Percentiles rank a stretch among this genome's conserved stretches.
These are phyloP conservation scores for Zymoseptoria brevis DNA, from an alignment of 2,329 filamentous ascomycete genomes.

Conservation along the genomic window DNA sequence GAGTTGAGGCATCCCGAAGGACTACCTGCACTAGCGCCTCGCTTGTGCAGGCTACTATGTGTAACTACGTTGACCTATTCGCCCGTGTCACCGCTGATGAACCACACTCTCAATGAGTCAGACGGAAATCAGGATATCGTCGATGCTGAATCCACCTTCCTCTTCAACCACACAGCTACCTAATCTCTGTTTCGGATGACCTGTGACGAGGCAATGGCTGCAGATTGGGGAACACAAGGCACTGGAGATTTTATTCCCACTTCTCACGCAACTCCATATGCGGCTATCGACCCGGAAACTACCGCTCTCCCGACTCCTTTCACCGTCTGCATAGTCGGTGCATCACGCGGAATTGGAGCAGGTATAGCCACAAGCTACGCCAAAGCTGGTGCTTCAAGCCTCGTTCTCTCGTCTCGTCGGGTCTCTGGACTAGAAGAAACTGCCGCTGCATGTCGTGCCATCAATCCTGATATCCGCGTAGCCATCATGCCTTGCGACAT, in stretches of 20 bases:
- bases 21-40: too few species aligned
- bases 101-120: too few species aligned
- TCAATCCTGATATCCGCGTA: slow-evolving; percentile 21
- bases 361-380: slow-evolving; percentile 30
- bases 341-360: slow-evolving; percentile 28
- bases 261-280: slow-evolving; percentile 5
- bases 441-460: slow-evolving; percentile 18
- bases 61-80: too few species aligned
- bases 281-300: slow-evolving; percentile 5
- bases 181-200: neutral
- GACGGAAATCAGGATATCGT: too few species aligned
- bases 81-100: too few species aligned
- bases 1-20: too few species aligned
- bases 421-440: slow-evolving; percentile 25
- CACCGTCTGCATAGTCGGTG: slow-evolving; percentile 32
- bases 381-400: slow-evolving; percentile 25
- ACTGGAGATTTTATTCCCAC: slow-evolving; percentile 7
- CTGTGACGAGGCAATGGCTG: neutral
- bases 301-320: slow-evolving; percentile 23
- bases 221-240: slow-evolving; percentile 10
- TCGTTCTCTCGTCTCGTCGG: slow-evolving; percentile 30
- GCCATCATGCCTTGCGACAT: slow-evolving; percentile 24
- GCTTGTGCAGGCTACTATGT: too few species aligned
- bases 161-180: neutral
- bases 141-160: too few species aligned